Conservation (phyloP, 345 rosid species). For the Citrus trifoliata region DNA sequence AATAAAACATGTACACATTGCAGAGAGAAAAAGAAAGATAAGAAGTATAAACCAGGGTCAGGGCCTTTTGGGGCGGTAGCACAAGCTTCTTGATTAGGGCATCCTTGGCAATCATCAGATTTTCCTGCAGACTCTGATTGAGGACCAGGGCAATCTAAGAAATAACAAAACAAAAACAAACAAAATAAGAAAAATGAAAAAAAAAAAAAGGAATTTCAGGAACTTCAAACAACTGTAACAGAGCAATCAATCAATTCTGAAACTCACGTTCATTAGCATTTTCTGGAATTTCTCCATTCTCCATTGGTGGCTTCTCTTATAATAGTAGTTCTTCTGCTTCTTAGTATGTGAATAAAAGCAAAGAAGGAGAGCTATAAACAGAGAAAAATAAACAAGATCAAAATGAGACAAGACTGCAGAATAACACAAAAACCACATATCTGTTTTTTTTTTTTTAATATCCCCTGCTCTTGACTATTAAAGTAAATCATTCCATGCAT, state of each 20-base stretch:
- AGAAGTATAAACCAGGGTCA: conserved; percentile 66
- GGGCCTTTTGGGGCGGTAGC: conserved; percentile 97
- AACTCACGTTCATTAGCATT: conserved; percentile 52
- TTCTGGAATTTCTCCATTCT: conserved; percentile 62
- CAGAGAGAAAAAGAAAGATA: not conserved
- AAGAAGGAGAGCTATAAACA: not conserved
- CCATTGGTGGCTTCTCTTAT: conserved; percentile 30
- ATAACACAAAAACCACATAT: not conserved
- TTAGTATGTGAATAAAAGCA: not conserved
- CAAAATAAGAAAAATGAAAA: not conserved
- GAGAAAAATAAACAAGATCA: not conserved
- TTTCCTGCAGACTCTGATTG: conserved; percentile 75
- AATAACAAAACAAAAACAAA: not conserved
- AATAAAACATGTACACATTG: not conserved
- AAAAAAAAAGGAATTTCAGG: not conserved
- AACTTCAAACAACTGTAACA: not conserved
- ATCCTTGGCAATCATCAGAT: conserved; percentile 78
- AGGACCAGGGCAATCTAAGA: conserved; percentile 88
- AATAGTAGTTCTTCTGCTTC: not conserved
- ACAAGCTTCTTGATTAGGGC: conserved; percentile 90
- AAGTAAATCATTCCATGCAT: not conserved
- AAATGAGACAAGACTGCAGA: not conserved
- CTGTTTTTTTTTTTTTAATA: too few species aligned
- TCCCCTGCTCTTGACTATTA: not conserved
- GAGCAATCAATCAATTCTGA: not conserved